Percentiles rank a stretch among this genome's conserved stretches.
Evolutionary conservation across 1,139 yeast species (phyloP).

Genomic region (Pichia sp.): DNA sequence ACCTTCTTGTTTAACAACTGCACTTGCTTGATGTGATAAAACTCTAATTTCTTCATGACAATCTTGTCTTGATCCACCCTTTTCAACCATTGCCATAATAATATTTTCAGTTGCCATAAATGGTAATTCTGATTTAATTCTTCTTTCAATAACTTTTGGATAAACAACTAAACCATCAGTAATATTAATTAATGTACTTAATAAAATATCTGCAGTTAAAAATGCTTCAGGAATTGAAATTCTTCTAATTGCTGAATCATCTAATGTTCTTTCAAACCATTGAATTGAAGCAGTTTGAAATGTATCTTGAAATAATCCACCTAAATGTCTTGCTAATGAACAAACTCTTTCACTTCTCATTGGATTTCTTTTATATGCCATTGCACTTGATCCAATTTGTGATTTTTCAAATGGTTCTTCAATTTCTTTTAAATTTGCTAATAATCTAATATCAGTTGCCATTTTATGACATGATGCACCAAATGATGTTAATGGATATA

Average conservation of each 20-base stretch:
- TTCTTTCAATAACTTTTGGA: conserved; percentile 96
- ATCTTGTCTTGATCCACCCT: conserved; percentile 96
- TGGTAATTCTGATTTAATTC: conserved; percentile 91
- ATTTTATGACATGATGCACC: conserved; percentile 97
- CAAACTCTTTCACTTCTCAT: conserved; percentile 99
- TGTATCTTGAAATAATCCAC: conserved; percentile 86
- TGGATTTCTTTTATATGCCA: conserved; percentile 99
- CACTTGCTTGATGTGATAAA: conserved; percentile 93
- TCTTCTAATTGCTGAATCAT: conserved; percentile 97
- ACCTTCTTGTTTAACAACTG: conserved; percentile 96
- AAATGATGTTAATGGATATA: conserved; percentile 87
- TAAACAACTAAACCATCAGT: conserved; percentile 94
- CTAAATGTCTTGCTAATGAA: conserved; percentile 91
- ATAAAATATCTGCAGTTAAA: conserved; percentile 88
- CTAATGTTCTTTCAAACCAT: conserved; percentile 99
- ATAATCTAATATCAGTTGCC: conserved; percentile 92
- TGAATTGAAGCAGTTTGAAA: conserved; percentile 96
- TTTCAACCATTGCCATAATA: conserved; percentile 99
- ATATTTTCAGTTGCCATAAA: conserved; percentile 99
- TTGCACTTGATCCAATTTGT: conserved; percentile 96
- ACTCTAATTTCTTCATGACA: conserved; percentile 98
- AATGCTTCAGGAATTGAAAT: conserved; percentile 95
- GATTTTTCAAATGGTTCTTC: conserved; percentile 98
- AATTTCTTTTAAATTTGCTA: conserved; percentile 93
- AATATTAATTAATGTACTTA: conserved; percentile 84